Evolutionary conservation across 805 yeast genomes (phyloP).

Genomic region (Zygoascus bituminiphila): DNA sequence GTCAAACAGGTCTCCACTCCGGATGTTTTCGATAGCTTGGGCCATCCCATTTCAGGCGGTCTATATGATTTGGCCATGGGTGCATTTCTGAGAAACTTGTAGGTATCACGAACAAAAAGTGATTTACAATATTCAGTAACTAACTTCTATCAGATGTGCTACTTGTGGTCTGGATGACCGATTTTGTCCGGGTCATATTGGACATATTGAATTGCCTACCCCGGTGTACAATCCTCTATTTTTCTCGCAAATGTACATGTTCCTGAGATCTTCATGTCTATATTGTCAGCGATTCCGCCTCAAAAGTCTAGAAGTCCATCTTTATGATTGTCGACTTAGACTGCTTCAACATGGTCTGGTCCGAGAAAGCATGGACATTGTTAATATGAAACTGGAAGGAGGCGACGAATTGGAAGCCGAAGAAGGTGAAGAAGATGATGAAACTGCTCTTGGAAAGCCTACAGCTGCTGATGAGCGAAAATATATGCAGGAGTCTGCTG

Average conservation of each 20-base stretch:
- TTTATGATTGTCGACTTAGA: slow-evolving; percentile 65
- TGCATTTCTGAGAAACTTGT: slow-evolving; percentile 75
- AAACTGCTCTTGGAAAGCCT: slow-evolving; percentile 17
- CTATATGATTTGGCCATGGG: slow-evolving; percentile 92
- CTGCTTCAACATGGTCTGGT: slow-evolving; percentile 84
- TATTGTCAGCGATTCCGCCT: slow-evolving; percentile 84
- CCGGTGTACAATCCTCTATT: slow-evolving; percentile 94
- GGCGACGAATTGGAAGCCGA: slow-evolving; percentile 40
- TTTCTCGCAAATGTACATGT: slow-evolving; percentile 81
- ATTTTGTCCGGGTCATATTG: slow-evolving; percentile 96
- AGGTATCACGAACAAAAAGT: too few species aligned
- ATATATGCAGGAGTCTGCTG: slow-evolving; percentile 17
- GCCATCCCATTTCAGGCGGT: slow-evolving; percentile 93
- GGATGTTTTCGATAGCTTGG: slow-evolving; percentile 88
- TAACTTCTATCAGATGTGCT: slow-evolving; percentile 43
- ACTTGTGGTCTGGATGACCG: slow-evolving; percentile 95
- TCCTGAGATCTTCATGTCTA: slow-evolving; percentile 76
- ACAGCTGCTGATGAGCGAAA: slow-evolving; percentile 32
- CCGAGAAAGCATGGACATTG: slow-evolving; percentile 67
- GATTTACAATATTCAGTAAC: neutral
- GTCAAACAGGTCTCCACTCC: slow-evolving; percentile 96
- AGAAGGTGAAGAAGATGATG: slow-evolving; percentile 40
- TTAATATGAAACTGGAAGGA: slow-evolving; percentile 41
- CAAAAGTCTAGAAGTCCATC: slow-evolving; percentile 59
- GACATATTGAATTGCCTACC: slow-evolving; percentile 93